Evolutionary conservation across 1,139 yeast genomes (phyloP).

Genomic region (Zygosaccharomyces sapae): DNA sequence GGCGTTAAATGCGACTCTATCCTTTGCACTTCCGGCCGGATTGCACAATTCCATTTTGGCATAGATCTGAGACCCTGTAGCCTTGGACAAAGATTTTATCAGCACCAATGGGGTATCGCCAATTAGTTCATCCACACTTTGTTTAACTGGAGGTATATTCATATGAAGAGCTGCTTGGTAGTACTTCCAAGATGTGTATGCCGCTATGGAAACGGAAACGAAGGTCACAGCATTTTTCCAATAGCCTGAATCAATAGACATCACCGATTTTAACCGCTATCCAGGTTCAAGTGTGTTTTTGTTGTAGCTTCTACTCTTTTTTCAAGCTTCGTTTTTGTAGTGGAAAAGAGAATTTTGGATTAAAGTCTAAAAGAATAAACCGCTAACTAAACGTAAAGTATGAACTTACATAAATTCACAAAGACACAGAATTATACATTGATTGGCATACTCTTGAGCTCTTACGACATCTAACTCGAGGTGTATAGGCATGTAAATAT

Average conservation of each 20-base stretch:
- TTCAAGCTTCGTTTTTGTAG: too few relatives aligned
- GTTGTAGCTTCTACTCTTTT: too few relatives aligned
- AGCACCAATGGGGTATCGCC: constrained; percentile 90
- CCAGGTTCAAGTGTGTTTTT: too few relatives aligned
- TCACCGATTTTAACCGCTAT: constrained; percentile 1
- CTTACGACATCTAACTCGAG: constrained; percentile 6
- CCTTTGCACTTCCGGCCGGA: constrained; percentile 96
- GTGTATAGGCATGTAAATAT: constrained; percentile 15
- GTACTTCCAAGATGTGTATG: constrained; percentile 17
- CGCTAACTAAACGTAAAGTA: background rate
- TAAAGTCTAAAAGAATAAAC: background rate
- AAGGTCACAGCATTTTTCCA: constrained; percentile 21
- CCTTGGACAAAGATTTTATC: constrained; percentile 64
- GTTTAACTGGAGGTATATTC: constrained; percentile 18
- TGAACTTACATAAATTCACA: background rate
- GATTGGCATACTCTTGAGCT: background rate
- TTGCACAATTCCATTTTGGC: constrained; percentile 83
- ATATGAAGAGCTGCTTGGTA: constrained; percentile 3
- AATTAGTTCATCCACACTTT: constrained; percentile 59
- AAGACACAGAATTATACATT: background rate
- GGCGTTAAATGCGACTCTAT: constrained; percentile 84
- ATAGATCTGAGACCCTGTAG: constrained; percentile 77
- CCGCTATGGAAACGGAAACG: constrained; percentile 16
- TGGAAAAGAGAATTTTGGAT: too few relatives aligned
- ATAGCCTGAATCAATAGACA: background rate